Base-by-base conservation (phyloP, 2,329 filamentous ascomycete species). In the Alternaria burnsii region DNA sequence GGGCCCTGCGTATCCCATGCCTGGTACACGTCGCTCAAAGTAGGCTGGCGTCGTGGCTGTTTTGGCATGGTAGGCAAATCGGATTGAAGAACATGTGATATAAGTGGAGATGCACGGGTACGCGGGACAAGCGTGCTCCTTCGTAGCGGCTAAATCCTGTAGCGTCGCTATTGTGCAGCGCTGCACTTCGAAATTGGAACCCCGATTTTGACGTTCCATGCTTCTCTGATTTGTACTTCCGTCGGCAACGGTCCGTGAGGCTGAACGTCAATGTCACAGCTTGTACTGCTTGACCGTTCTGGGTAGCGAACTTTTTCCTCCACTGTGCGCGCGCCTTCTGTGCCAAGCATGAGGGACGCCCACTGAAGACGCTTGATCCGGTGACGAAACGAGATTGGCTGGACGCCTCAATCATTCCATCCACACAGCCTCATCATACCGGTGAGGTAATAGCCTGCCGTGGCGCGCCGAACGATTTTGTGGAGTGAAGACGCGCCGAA, bases 81-180 rank as follows among this genome's bases (percentile, higher is more conserved):
- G 42, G 55, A 41, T 53, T 26, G 42, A 18, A 3, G n/a, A 41
- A 14, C 14, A 28, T 55, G 50, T 41, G 5, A 34, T 24, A 32
- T 20, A 54, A 55, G 55, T 46, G 41, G 55, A 22, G 22, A 26
- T 44, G 41, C 20, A 36, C 24, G 22, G 48, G 46, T 51, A 58
- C 41, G 55, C 50, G 55, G 51, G 43, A 28, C 42, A 18, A 44
- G 41, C 28, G 42, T 36, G 40, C 47, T 55, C 43, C 30, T 28
- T 38, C 20, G 42, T 34, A 24, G 51, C 55, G 50, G 50, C 55
- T 58, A 44, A 55, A 54, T 54, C 14, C 18, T 34, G 50, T 41
- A 50, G 50, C 48, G 30, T 20, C 26, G 22, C 18, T 26, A 9
- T 36, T 26, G 41, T 52, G 34, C 41, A 24, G 32, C 43, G 32